A percentile compares a stretch with the other conserved stretches of the same genome.
Evolutionary conservation across 2,329 filamentous ascomycete species (phyloP).

Genomic region (Acarospora socialis): DNA sequence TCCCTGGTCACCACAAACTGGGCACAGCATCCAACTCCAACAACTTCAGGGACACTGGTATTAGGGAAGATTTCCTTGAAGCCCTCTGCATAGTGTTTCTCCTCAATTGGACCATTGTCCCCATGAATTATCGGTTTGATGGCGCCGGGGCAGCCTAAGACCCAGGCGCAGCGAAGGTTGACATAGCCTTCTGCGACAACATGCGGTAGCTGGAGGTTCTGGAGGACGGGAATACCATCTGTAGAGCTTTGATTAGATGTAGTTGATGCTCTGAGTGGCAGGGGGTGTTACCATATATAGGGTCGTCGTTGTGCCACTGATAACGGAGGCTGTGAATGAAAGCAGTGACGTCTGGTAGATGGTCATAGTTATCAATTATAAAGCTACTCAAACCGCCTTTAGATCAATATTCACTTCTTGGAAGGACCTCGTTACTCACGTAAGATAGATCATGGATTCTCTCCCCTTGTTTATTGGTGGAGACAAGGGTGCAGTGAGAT

Average conservation of each 20-base stretch:
- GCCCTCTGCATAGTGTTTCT: constrained; percentile 33
- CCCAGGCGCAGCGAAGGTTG: constrained; percentile 40
- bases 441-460: constrained; percentile 31
- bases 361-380: constrained; percentile 29
- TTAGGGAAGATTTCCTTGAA: constrained; percentile 36
- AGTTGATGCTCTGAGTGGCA: constrained; percentile 36
- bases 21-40: constrained; percentile 40
- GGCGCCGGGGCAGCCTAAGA: constrained; percentile 36
- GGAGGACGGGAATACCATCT: constrained; percentile 35
- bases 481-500: constrained; percentile 32
- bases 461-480: constrained; percentile 32
- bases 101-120: constrained; percentile 31
- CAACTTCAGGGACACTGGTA: constrained; percentile 24
- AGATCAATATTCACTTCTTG: too few relatives aligned
- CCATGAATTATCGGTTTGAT: constrained; percentile 34
- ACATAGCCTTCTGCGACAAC: constrained; percentile 37
- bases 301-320: constrained; percentile 38
- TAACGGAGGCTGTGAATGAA: constrained; percentile 28
- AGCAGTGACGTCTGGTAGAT: constrained; percentile 26
- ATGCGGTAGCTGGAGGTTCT: constrained; percentile 34
- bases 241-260: too few relatives aligned
- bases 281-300: constrained; percentile 35
- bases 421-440: constrained; percentile 22
- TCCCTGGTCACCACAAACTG: constrained; percentile 39
- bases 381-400: too few relatives aligned